A percentile compares a stretch with the other conserved stretches of the same genome.
phyloP scores from a whole-genome alignment of 805 yeast species.

The Lachancea nothofagi region DNA sequence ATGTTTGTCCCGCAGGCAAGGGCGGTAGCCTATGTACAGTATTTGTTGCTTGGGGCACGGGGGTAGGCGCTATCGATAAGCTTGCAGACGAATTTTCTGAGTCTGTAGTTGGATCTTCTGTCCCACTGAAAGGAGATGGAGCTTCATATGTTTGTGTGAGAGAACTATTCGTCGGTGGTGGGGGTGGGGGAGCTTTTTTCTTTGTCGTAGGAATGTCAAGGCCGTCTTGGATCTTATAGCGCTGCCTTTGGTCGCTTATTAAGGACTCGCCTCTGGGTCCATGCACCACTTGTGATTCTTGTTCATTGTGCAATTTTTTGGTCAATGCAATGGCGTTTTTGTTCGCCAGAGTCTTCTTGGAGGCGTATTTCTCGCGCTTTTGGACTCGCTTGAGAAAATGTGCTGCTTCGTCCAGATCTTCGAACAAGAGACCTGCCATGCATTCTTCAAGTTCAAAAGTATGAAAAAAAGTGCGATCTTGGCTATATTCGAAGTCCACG shows the following conservation, averaged over 20 bases:
- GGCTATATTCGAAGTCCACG: slow-evolving; percentile 81
- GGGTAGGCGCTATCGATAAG: background rate
- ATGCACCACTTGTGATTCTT: slow-evolving; percentile 63
- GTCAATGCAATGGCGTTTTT: slow-evolving; percentile 82
- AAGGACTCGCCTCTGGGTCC: slow-evolving; percentile 44
- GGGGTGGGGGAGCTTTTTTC: slow-evolving; percentile 35
- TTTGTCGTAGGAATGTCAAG: slow-evolving; percentile 32
- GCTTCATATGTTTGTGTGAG: no score
- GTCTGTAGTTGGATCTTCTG: background rate
- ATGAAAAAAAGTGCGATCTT: slow-evolving; percentile 92
- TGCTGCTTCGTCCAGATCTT: slow-evolving; percentile 81
- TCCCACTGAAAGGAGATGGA: slow-evolving; percentile 1
- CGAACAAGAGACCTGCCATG: slow-evolving; percentile 78
- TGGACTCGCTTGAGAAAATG: slow-evolving; percentile 77
- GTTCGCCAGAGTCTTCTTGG: slow-evolving; percentile 79
- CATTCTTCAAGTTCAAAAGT: slow-evolving; percentile 91
- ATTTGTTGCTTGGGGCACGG: slow-evolving; percentile 3
- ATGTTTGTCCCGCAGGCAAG: slow-evolving; percentile 17
- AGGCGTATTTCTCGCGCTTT: slow-evolving; percentile 72
- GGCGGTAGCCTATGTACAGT: slow-evolving; percentile 23
- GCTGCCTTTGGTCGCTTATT: slow-evolving; percentile 28
- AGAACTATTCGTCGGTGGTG: slow-evolving; percentile 11
- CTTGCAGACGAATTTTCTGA: slow-evolving; percentile 1
- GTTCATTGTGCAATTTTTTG: slow-evolving; percentile 51
- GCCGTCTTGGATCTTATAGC: slow-evolving; percentile 25